Evolutionary conservation across 495 filamentous ascomycete genomes (phyloP).

Genomic region (Penicillium alfredii): DNA sequence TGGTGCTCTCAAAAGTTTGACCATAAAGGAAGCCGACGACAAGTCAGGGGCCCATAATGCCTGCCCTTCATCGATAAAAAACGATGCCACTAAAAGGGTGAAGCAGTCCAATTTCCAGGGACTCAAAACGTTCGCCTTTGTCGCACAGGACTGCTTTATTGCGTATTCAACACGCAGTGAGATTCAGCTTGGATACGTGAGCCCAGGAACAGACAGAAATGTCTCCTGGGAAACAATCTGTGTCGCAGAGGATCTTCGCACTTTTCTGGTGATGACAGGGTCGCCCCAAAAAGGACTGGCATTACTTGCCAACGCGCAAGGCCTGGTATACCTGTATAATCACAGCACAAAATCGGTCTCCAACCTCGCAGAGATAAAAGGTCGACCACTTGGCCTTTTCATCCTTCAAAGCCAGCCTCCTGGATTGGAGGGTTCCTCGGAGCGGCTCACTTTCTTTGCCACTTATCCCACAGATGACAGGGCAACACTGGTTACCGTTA

Average conservation of each 20-base stretch:
- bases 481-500: constrained; percentile 27
- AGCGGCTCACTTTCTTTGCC: constrained; percentile 23
- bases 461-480: constrained; percentile 23
- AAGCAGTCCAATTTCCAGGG: constrained; percentile 35
- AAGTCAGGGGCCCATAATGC: no score
- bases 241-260: constrained; percentile 26
- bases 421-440: background rate
- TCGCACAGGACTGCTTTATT: constrained; percentile 52
- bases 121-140: constrained; percentile 61
- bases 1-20: constrained; percentile 47
- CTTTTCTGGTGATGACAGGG: constrained; percentile 25
- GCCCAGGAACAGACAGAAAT: constrained; percentile 6
- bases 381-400: constrained; percentile 22
- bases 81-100: background rate
- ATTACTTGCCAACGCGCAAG: constrained; percentile 30
- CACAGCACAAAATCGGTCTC: constrained; percentile 26
- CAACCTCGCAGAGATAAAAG: constrained; percentile 17
- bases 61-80: no score
- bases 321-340: constrained; percentile 31
- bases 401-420: constrained; percentile 16
- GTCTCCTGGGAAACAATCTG: constrained; percentile 30
- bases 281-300: constrained; percentile 28
- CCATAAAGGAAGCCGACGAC: constrained; percentile 10
- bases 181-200: constrained; percentile 46
- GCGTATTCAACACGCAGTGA: constrained; percentile 54